Base-by-base conservation (phyloP, 2,329 filamentous ascomycete species). In the Penicillium sp. region DNA sequence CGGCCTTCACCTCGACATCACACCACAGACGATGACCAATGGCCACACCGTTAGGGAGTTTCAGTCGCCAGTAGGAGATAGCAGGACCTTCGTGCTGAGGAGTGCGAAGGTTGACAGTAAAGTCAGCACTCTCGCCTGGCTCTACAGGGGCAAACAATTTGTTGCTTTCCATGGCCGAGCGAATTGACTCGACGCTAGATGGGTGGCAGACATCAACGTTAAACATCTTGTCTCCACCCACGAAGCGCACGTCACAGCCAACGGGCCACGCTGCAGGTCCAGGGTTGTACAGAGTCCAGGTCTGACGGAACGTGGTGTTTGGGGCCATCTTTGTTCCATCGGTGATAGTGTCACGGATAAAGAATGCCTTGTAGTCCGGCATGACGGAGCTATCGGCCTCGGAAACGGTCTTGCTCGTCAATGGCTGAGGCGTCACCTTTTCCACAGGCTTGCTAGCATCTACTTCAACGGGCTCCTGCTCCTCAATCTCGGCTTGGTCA, bases 11-110 rank as follows among this genome's bases (percentile, higher is more conserved):
- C 44, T 81, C 79, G 55, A 98, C 81, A 58, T 97, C 89, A 65
- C 91, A 96, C 91, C 91, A 98, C 42, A 98, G 77, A 63, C 89
- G 87, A 73, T 96, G 87, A 34, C 93, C 93, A 57, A 97, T 96
- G 57, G 88, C 85, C 56, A 79, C 75, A 22, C 90, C 90, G 50
- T 88, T 83, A 7, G 82, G 77, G 52, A 87, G 83, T 60, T 90
- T 94, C 57, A 98, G 75, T 55, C 91, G 89, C 93, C 93, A 98
- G 78, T 96, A 96, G 2, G 93, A 97, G 63, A 95, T 93, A 52
- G 84, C 78, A 68, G 85, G 87, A 48, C 91, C 90, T 48, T 81
- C 72, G 43, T 86, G 85, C 45, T 75, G 71, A 15, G 91, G 89
- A 17, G 88, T 87, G 68, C 88, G 88, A 68, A 98, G 82, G 37